Conservation (phyloP, 306 rosid genomes). For the Cucumis hystrix region DNA sequence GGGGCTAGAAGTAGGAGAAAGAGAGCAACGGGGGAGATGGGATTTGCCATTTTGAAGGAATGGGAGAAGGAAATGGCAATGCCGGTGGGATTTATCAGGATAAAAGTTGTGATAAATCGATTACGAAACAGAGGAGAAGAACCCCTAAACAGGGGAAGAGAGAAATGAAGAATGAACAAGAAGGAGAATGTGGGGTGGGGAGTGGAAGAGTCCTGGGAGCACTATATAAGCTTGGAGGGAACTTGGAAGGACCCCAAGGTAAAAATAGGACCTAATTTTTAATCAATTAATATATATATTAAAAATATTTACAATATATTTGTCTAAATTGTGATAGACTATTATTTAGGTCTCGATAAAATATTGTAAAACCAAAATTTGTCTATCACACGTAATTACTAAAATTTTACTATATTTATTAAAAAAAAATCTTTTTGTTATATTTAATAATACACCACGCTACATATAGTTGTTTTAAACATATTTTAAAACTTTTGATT, state of each 20-base stretch:
- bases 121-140: not conserved
- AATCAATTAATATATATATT: not conserved
- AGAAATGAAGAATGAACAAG: not conserved
- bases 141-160: not conserved
- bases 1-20: constrained; percentile 26
- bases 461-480: too few species aligned
- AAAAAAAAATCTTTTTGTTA: too few species aligned
- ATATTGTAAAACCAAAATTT: too few species aligned
- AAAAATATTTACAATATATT: too few species aligned
- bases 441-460: too few species aligned
- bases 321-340: too few species aligned
- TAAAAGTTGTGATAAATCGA: not conserved
- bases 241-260: not conserved
- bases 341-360: too few species aligned
- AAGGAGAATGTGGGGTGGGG: not conserved
- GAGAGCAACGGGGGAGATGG: constrained; percentile 22
- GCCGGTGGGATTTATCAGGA: not conserved
- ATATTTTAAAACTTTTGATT: too few species aligned
- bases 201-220: not conserved
- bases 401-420: too few species aligned
- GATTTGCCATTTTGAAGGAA: constrained; percentile 2
- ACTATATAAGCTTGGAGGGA: not conserved
- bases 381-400: too few species aligned
- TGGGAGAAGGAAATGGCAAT: not conserved
- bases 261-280: not conserved